phyloP scores from a whole-genome alignment of 441 rosid genomes.

The Aleurites moluccanus region DNA sequence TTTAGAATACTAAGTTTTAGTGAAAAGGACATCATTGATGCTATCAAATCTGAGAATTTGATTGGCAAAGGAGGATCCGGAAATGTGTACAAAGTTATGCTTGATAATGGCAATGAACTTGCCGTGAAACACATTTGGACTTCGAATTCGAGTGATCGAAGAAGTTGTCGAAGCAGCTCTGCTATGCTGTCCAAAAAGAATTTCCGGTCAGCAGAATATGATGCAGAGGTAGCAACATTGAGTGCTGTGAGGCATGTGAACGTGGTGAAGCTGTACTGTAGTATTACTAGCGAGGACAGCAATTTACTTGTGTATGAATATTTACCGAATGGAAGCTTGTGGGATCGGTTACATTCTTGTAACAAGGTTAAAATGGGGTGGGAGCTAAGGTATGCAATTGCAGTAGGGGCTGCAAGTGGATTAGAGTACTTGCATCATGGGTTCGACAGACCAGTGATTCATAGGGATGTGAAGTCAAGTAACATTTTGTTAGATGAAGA shows the following conservation, averaged over 20 bases:
- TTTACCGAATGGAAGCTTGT: conserved; percentile 86
- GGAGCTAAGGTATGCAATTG: conserved; percentile 76
- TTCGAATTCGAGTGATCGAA: conserved; percentile 30
- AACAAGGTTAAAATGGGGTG: conserved; percentile 64
- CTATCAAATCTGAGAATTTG: conserved; percentile 71
- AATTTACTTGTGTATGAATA: conserved; percentile 86
- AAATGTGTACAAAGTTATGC: too few species aligned
- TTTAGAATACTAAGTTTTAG: conserved; percentile 62
- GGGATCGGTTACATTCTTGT: conserved; percentile 71
- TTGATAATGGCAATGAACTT: conserved; percentile 57
- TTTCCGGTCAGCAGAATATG: conserved; percentile 55
- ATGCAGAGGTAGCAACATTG: conserved; percentile 76
- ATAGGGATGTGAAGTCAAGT: conserved; percentile 89
- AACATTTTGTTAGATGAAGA: conserved; percentile 80
- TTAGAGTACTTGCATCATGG: conserved; percentile 91
- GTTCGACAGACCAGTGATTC: conserved; percentile 71
- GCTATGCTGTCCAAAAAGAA: conserved; percentile 53
- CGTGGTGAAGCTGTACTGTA: too few species aligned
- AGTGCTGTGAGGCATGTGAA: too few species aligned
- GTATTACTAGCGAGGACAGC: too few species aligned
- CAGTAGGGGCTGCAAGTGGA: conserved; percentile 78
- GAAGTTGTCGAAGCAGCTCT: conserved; percentile 40
- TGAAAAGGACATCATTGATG: conserved; percentile 74
- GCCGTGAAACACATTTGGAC: conserved; percentile 85
- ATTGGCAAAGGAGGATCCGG: too few species aligned